These are phyloP conservation scores for Sanchytrium tribonematis DNA, from an alignment of 371 early-diverging fungal species.

Conservation along the genomic window DNA sequence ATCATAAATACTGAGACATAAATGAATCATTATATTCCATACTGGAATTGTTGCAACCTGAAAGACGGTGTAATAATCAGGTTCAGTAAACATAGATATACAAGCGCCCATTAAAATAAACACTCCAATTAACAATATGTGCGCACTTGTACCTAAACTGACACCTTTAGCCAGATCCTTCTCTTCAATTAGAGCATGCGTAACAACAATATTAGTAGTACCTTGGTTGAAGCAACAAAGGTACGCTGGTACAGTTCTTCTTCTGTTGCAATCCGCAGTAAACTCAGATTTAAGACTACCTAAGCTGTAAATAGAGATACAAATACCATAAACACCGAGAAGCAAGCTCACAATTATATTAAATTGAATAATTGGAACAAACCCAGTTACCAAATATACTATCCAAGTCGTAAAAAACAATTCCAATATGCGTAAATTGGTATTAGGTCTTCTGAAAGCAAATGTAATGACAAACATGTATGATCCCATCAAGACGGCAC, in stretches of 20 bases:
- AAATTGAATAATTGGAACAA: background rate
- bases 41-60: background rate
- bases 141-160: background rate
- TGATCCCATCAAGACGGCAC: background rate
- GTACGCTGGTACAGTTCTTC: background rate
- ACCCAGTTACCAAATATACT: background rate
- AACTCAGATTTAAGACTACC: background rate
- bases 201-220: background rate
- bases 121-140: background rate
- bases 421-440: background rate
- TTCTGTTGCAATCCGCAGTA: background rate
- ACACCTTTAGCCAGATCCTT: background rate
- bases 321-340: background rate
- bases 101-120: background rate
- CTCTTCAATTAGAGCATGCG: background rate
- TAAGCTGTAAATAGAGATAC: background rate
- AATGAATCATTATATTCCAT: background rate
- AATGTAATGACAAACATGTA: background rate
- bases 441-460: background rate
- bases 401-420: background rate
- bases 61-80: background rate
- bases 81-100: background rate
- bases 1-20: background rate
- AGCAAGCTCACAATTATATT: background rate
- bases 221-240: background rate